A percentile compares a stretch with the other conserved stretches of the same genome.
These are phyloP conservation scores for Letharia columbiana DNA, from an alignment of 495 filamentous ascomycete species.

Conservation along the genomic window DNA sequence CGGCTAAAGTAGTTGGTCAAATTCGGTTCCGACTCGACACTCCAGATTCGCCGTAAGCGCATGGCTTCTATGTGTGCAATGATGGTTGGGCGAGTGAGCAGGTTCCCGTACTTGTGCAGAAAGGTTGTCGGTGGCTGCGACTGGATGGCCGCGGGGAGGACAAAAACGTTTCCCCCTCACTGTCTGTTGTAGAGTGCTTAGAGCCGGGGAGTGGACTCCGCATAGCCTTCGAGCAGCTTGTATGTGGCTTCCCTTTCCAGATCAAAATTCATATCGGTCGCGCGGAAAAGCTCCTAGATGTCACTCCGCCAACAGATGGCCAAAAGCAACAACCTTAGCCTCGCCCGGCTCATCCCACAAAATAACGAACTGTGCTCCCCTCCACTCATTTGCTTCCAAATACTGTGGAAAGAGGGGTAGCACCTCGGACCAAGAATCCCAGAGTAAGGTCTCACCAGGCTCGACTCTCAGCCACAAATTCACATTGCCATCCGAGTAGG, in stretches of 20 bases:
- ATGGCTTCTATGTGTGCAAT: not conserved
- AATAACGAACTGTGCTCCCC: not conserved
- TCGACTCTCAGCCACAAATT: not conserved
- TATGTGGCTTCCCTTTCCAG: not conserved
- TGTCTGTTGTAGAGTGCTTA: not conserved
- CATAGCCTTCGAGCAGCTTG: not conserved
- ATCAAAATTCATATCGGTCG: not conserved
- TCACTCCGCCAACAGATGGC: not conserved
- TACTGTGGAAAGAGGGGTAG: not conserved
- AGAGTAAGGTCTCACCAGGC: not conserved
- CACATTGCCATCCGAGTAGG: not conserved
- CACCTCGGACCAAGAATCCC: not conserved
- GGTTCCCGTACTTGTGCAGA: not conserved
- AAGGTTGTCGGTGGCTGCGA: not conserved
- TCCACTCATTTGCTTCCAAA: not conserved
- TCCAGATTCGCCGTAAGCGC: not conserved
- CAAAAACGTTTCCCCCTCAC: not conserved
- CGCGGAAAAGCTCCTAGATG: not conserved
- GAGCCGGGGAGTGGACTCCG: not conserved
- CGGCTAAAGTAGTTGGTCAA: too few relatives aligned
- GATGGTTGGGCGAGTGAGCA: not conserved
- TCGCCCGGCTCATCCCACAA: not conserved
- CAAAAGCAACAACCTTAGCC: not conserved
- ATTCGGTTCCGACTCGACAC: too few relatives aligned
- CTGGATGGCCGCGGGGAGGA: not conserved